Evolutionary conservation across 495 filamentous ascomycete species (phyloP), one percentile per base, ranked within the genome.

Genomic region (Aspergillus heteromorphus): DNA sequence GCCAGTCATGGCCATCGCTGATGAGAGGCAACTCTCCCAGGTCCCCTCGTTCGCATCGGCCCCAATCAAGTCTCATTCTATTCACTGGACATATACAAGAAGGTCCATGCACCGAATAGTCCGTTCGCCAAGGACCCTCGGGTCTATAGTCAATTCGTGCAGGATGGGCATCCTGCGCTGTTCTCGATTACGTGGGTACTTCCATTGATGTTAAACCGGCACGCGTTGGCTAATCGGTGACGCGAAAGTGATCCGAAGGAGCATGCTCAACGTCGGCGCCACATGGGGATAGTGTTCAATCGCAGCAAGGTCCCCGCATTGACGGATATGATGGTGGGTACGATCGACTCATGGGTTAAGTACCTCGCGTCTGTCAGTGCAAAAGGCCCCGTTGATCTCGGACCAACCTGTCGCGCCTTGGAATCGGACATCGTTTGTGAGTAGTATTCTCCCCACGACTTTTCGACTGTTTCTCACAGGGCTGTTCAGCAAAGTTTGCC

Each of bases 231-330:
- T n/a, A 17, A 3, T 17, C 40, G 19, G 9, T 3, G 6, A 17
- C 16, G 11, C 8, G 17, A 2, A 43, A 43, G 42, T 20, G 20
- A 45, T 8, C n/a, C 42, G 3, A 45, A 45, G 8, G 42, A 45
- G 25, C 20, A 45, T 45, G 20, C 20, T 4, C 42, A 45, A 25
- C 20, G 20, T 27, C 42, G 20, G 3, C 42, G 42, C 10, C 42
- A 45, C 6, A 45, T 45, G 20, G 42, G 42, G 20, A 45, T 27
- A 8, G 8, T 45, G 20, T 45, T 45, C 42, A 45, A 45, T 27
- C 42, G 42, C 42, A 45, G 42, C 42, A 45, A 45, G 20, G 42
- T 45, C 10, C 20, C 42, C 19, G 42, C 42, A 25, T 45, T 45
- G 20, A 27, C 20, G 13, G 42, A 45, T 0, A 45, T 45, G 42